Base-by-base conservation (phyloP, 257 asterid genomes). In the Jacaranda copaia region DNA sequence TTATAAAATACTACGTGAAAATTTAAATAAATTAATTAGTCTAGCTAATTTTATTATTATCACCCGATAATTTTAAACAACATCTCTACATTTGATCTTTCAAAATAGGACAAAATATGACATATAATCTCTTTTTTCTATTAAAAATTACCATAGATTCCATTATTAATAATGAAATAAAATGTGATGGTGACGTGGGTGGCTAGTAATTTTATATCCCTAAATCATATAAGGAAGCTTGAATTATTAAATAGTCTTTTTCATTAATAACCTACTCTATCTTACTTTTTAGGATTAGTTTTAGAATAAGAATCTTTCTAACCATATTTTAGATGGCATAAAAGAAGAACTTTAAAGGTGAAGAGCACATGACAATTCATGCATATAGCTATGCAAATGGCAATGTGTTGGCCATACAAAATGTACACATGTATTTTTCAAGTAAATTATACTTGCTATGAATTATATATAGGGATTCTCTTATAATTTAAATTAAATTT, bases 161-260 rank as follows among this genome's bases (percentile, higher is more conserved):
- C 5, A 4, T 45, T 8, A 60, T 15, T 45, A 45, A 35, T 9
- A 48, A 46, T 8, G 67, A 66, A 76, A 20, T 49, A 20, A 75
- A 39, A 12, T 45, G 43, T 1, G 81, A 77, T 35, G 53, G 70
- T 57, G 81, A 77, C 75, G 35, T 59, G 69, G 75, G 71, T 57
- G 75, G 80, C 43, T 51, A 45, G 36, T 35, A 55, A 38, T 15
- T 76, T 76, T 76, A 14, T 67, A 63, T 14, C 49, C 73, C 53
- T 32, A 75, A 53, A 0, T 63, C 19, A 6, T 15, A 13, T 38
- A 67, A 36, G n/a, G n/a, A n/a, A n/a, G 36, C 57, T 32, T 51
- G 15, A 32, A 77, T 60, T 77, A 70, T 59, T 55, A 42, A 67
- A 49, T 6, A 35, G 76, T 62, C 76, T 13, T 80, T 75, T 70